Evolutionary conservation across 192 early-diverging fungal species (phyloP).

Genomic region (Borealophlyctis nickersoniae): DNA sequence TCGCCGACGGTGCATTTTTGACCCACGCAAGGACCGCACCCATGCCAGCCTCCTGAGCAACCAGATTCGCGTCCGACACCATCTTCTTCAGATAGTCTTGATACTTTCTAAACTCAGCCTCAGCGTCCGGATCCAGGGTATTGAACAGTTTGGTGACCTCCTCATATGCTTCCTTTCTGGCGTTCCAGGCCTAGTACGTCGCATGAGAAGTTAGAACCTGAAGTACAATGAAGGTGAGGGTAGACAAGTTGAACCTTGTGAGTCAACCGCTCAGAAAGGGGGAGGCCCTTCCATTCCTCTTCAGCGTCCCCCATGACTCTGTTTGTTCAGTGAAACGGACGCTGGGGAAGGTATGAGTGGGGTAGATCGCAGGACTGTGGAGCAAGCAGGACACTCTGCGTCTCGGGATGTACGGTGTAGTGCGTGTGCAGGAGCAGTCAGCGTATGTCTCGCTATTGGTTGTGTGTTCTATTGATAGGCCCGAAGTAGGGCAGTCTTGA

Average conservation of each 20-base stretch:
- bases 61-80: slow-evolving; percentile 81
- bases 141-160: slow-evolving; percentile 71
- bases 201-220: slow-evolving; percentile 18
- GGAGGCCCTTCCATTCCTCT: slow-evolving; percentile 74
- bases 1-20: slow-evolving; percentile 73
- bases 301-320: slow-evolving; percentile 40
- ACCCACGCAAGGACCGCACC: slow-evolving; percentile 73
- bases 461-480: too few relatives aligned
- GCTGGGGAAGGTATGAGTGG: too few relatives aligned
- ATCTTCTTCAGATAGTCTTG: slow-evolving; percentile 76
- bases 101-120: slow-evolving; percentile 65
- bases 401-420: too few relatives aligned
- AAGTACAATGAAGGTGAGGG: slow-evolving; percentile 6
- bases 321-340: too few relatives aligned
- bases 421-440: too few relatives aligned
- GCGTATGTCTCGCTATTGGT: too few relatives aligned
- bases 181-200: slow-evolving; percentile 84
- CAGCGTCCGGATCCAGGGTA: slow-evolving; percentile 59
- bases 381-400: too few relatives aligned
- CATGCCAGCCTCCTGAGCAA: slow-evolving; percentile 85
- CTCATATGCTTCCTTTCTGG: slow-evolving; percentile 78
- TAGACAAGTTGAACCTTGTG: slow-evolving; percentile 69
- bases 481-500: too few relatives aligned
- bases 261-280: slow-evolving; percentile 71
- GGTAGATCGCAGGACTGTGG: too few relatives aligned